Conservation (phyloP, 768 basidiomycete species). For the Sistotremastrum niveocremeum region DNA sequence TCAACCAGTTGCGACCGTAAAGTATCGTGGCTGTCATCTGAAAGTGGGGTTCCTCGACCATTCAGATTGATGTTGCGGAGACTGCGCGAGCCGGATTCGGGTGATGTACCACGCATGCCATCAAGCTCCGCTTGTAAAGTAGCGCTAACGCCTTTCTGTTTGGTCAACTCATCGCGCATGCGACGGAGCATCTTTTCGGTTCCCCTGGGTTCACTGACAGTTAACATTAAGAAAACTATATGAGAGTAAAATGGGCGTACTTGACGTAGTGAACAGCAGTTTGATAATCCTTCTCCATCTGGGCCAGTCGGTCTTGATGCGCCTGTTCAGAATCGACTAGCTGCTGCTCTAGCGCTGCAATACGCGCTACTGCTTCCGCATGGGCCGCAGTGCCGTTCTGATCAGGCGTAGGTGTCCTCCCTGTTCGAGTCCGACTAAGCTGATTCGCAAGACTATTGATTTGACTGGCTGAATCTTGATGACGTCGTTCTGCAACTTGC, state of each 20-base stretch:
- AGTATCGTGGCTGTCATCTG: slow-evolving; percentile 53
- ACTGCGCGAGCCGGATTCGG: slow-evolving; percentile 34
- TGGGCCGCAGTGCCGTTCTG: slow-evolving; percentile 23
- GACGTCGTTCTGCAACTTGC: slow-evolving; percentile 46
- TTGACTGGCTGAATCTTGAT: slow-evolving; percentile 64
- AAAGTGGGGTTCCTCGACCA: slow-evolving; percentile 65
- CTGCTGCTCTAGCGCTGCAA: slow-evolving; percentile 60
- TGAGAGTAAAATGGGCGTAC: slow-evolving; percentile 32
- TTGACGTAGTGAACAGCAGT: slow-evolving; percentile 96
- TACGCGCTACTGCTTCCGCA: slow-evolving; percentile 26
- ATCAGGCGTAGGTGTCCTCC: slow-evolving; percentile 33
- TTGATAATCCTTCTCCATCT: slow-evolving; percentile 92
- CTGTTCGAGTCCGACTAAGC: slow-evolving; percentile 49
- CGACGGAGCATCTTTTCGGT: slow-evolving; percentile 97
- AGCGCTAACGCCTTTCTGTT: slow-evolving; percentile 73
- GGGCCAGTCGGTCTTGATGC: slow-evolving; percentile 69
- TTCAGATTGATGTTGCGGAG: slow-evolving; percentile 35
- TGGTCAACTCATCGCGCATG: slow-evolving; percentile 90
- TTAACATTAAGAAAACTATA: slow-evolving; percentile 9
- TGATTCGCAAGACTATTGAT: slow-evolving; percentile 49
- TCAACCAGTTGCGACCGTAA: slow-evolving; percentile 64
- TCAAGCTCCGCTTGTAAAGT: slow-evolving; percentile 80
- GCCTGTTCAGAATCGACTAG: slow-evolving; percentile 65
- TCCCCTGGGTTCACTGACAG: slow-evolving; percentile 38
- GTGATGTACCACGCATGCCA: slow-evolving; percentile 43